Base-by-base conservation (phyloP, 2,329 filamentous ascomycete species). In the Aspergillus terreus region DNA sequence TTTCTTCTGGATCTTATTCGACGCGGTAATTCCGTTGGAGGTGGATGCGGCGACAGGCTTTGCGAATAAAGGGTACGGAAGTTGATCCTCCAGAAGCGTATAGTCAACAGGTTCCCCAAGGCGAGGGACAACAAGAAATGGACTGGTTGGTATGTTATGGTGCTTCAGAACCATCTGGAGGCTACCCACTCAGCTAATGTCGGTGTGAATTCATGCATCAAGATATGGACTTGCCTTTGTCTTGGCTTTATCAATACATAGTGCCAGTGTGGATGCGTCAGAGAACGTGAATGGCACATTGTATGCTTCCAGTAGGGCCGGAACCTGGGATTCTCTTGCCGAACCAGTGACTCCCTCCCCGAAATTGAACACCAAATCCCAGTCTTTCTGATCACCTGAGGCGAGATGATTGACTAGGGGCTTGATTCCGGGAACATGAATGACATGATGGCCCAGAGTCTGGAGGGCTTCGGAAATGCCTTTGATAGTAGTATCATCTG, bases 281-380 rank as follows among this genome's bases (percentile, higher is more conserved):
- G 54, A 54, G 36, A 59, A 63, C 6, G 57, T 61, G 45, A 51
- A 62, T 7, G 61, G 60, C 30, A 66, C 57, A n/a, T 50, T 44
- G 54, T 64, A 65, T 1, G 62, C 61, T 40, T 65, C 63, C 21
- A 64, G 46, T 4, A 66, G 47, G 14, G 56, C 61, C 3, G 61
- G 60, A 6, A 65, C 56, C 41, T 65, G 62, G 2, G 57, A 53
- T 44, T 65, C 58, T 46, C 60, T 56, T 14, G 57, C 57, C 40
- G 54, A 49, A 35, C 59, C 60, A 46, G 61, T 32, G 15, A 65
- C 21, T 1, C 62, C 62, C 41, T 63, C 56, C 0, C 57, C 49
- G 40, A 60, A 56, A 35, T 61, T 63, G 38, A 66, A 61, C 6
- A 60, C 62, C n/a, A 66, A 40, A 47, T 65, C 62, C 62, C 59